Evolutionary conservation across 2,329 filamentous ascomycete genomes (phyloP).

Genomic region (Curvularia hawaiiensis): DNA sequence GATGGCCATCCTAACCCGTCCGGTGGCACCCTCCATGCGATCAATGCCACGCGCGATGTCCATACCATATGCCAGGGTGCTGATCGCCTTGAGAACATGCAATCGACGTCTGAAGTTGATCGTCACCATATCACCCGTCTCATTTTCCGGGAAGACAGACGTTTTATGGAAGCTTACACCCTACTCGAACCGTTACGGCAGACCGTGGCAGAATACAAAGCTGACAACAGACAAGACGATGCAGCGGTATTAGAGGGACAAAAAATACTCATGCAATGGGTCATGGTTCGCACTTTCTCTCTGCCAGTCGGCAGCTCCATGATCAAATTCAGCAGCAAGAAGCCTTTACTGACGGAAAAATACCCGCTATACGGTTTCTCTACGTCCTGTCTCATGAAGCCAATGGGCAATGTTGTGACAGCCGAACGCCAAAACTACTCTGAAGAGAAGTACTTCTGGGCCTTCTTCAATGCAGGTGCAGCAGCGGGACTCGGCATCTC

Average conservation of each 20-base stretch:
- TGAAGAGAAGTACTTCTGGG: conserved; percentile 97
- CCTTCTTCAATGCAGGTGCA: conserved; percentile 96
- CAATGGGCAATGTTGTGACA: conserved; percentile 89
- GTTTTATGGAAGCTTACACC: conserved; percentile 82
- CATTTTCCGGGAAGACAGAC: conserved; percentile 89
- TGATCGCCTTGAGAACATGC: conserved; percentile 68
- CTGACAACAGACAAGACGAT: conserved; percentile 79
- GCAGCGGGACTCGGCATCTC: conserved; percentile 93
- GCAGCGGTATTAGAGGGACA: conserved; percentile 89
- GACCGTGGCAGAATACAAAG: conserved; percentile 76
- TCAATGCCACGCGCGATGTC: conserved; percentile 64
- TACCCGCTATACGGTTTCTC: conserved; percentile 91
- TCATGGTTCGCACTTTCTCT: conserved; percentile 86
- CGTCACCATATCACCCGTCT: conserved; percentile 79
- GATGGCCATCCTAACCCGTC: conserved; percentile 32
- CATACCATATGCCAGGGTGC: conserved; percentile 74
- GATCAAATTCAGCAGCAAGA: conserved; percentile 84
- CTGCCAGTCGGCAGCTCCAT: conserved; percentile 87
- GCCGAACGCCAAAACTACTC: conserved; percentile 86
- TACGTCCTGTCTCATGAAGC: conserved; percentile 87
- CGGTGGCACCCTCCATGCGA: conserved; percentile 20
- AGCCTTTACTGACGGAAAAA: conserved; percentile 89
- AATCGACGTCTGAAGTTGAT: conserved; percentile 83
- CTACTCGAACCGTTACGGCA: conserved; percentile 86
- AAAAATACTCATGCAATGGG: conserved; percentile 83